Base-by-base conservation (phyloP, 129 eudicot species). In the Flaveria robusta region DNA sequence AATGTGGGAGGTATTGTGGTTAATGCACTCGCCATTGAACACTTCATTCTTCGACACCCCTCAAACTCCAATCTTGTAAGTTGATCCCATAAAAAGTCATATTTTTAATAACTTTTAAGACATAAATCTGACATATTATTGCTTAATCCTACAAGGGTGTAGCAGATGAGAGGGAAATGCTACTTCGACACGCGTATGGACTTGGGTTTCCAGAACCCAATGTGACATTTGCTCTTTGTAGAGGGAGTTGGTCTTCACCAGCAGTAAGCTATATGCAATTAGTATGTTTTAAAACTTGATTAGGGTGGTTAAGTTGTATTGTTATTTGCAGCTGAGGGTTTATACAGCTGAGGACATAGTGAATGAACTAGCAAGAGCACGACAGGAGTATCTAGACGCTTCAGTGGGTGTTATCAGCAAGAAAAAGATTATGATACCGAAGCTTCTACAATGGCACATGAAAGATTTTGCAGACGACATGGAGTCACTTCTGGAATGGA, bases 241-340 rank as follows among this genome's bases (percentile, higher is more conserved):
- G 94, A 64, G 99, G 99, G 78, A 87, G 79, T 75, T 91, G 99
- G 99, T 91, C 99, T 58, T 94, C 99, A 52, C 97, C 99, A 70
- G 99, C 96, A 66, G 98, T 94, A 85, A 90, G 68, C 19, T 62
- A 63, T 10, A 39, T 23, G 47, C 46, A 43, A 74, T 12, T 45
- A 23, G 51, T 52, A 23, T 27, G 56, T 63, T 19, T 47, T 20
- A 26, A 45, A 45, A 12, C 60, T 20, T 39, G 45, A 50, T 71
- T 16, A 20, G 5, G 7, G 2, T 64, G 51, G 18, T 31, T 31
- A 31, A 31, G 37, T 31, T 14, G 10, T 22, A 14, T n/a, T 46
- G 52, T 60, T 27, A 23, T 29, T 73, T 81, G 62, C 90, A 94
- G 99, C 74, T 94, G 71, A 81, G 92, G 82, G 78, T 91, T 20